Evolutionary conservation across 768 basidiomycete genomes (phyloP), one percentile per base, ranked within the genome.

Genomic region (Mycena alexandri): DNA sequence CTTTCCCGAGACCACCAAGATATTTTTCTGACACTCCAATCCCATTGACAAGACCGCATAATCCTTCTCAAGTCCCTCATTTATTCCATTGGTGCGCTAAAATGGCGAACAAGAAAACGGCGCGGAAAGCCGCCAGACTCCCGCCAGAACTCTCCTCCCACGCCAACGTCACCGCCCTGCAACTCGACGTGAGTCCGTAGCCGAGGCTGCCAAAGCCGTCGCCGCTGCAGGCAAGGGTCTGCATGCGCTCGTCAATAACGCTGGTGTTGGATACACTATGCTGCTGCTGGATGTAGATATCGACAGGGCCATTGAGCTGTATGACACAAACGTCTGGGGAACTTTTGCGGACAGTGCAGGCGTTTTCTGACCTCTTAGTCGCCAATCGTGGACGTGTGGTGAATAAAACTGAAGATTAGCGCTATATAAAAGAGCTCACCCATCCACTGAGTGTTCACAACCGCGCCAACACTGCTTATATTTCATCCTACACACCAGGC

Each of bases 381-480:
- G 54, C 54, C 38, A 36, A 21, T 22, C 54, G 54, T 22, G 54
- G 54, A 42, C 41, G 42, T n/a, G 54, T 56, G 38, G 54, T 56
- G n/a, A n/a, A n/a, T n/a, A n/a, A n/a, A n/a, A n/a, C n/a, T n/a
- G n/a, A n/a, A n/a, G n/a, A n/a, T n/a, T n/a, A n/a, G n/a, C n/a
- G n/a, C n/a, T n/a, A n/a, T n/a, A n/a, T n/a, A n/a, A n/a, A n/a
- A n/a, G n/a, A n/a, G n/a, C n/a, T n/a, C 38, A 42, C 54, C 54
- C 24, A 41, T 55, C 54, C 54, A 55, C 38, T 36, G 36, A 36
- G 41, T 55, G 41, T 55, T 55, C 54, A 17, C 22, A 42, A 55
- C 54, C 54, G 54, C 38, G n/a, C 54, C 54, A 42, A 55, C 54
- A 42, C 54, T 55, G 54, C 54, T 41, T 38, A 55, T 38, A 55